Conservation (phyloP, 2,329 filamentous ascomycete genomes). For the Alternaria novae-zelandiae region DNA sequence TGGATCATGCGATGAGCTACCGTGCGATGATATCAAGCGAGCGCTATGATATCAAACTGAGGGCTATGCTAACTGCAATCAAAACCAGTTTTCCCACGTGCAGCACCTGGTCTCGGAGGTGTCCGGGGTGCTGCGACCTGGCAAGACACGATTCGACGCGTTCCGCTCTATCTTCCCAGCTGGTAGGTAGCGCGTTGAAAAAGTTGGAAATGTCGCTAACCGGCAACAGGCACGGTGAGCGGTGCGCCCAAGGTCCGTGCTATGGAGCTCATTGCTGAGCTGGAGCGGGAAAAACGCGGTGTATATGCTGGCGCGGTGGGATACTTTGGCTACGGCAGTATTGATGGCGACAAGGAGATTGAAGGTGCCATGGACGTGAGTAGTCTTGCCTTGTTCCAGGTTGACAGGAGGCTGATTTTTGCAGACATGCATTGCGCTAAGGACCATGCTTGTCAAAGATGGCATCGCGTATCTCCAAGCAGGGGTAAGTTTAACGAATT, state of each 20-base stretch:
- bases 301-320: slow-evolving; percentile 96
- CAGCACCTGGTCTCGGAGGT: slow-evolving; percentile 97
- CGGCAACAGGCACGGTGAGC: slow-evolving; percentile 71
- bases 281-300: slow-evolving; percentile 92
- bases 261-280: slow-evolving; percentile 95
- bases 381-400: slow-evolving; percentile 16
- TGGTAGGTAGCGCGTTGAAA: slow-evolving; percentile 54
- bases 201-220: slow-evolving; percentile 19
- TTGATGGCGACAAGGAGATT: slow-evolving; percentile 65
- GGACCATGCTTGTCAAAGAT: slow-evolving; percentile 95
- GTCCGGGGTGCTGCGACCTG: slow-evolving; percentile 82
- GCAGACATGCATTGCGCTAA: slow-evolving; percentile 70
- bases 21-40: background rate
- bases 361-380: slow-evolving; percentile 84
- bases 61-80: slow-evolving; percentile 12
- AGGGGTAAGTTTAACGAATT: slow-evolving; percentile 68
- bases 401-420: slow-evolving; percentile 32
- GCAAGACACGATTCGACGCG: slow-evolving; percentile 90
- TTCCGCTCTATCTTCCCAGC: slow-evolving; percentile 97
- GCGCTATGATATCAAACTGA: background rate
- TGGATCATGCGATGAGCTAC: slow-evolving; percentile 3
- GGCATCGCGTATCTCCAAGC: slow-evolving; percentile 89
- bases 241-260: slow-evolving; percentile 95
- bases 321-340: slow-evolving; percentile 87
- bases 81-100: slow-evolving; percentile 81